Conservation (phyloP, 495 filamentous ascomycete species). For the Hypoxylon perforatum region DNA sequence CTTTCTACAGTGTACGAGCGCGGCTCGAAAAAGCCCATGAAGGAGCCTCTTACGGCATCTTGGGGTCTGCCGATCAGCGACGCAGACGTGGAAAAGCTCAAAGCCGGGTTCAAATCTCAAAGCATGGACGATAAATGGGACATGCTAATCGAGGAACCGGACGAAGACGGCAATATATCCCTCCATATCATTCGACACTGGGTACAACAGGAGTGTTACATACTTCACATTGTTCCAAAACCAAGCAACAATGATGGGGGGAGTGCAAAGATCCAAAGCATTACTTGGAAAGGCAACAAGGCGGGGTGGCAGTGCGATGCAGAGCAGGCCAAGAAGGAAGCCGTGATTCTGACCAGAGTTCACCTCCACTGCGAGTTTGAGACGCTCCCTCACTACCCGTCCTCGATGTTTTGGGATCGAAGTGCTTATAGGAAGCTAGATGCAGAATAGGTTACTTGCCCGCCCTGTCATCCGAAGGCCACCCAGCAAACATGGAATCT, state of each 20-base stretch:
- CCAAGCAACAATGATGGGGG: not conserved
- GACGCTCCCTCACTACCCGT: not conserved
- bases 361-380: not conserved
- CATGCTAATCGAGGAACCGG: slow-evolving; percentile 1
- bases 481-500: not conserved
- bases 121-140: slow-evolving; percentile 9
- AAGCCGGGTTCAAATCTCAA: slow-evolving; percentile 2
- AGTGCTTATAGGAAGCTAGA: not conserved
- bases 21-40: slow-evolving; percentile 5
- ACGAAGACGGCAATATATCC: slow-evolving; percentile 3
- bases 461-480: not conserved
- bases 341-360: not conserved
- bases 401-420: not conserved
- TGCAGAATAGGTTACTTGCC: not conserved
- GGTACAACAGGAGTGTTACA: not conserved
- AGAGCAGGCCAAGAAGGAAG: not conserved
- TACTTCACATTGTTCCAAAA: not conserved
- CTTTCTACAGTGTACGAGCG: not conserved
- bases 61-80: slow-evolving; percentile 1
- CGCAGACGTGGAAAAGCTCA: slow-evolving; percentile 5
- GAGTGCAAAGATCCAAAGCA: not conserved
- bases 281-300: not conserved
- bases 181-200: not conserved
- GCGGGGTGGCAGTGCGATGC: not conserved
- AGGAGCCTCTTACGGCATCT: slow-evolving; percentile 1